Evolutionary conservation across 2,329 filamentous ascomycete genomes (phyloP).

Genomic region (Sclerotinia minor): DNA sequence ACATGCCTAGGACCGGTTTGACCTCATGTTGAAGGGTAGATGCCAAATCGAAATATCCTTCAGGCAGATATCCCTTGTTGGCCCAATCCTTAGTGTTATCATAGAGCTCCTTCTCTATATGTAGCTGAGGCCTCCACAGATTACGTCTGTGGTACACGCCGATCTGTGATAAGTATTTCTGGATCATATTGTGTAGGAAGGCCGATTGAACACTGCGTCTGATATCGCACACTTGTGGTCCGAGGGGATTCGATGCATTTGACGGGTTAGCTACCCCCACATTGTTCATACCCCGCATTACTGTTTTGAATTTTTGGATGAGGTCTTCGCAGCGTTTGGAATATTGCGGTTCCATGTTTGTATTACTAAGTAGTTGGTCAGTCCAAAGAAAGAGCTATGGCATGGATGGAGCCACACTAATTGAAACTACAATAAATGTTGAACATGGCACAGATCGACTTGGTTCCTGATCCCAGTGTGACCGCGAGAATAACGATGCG

Average conservation of each 20-base stretch:
- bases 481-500: not conserved
- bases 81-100: not conserved
- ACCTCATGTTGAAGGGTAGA: not conserved
- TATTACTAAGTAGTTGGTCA: not conserved
- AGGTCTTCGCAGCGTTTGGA: not conserved
- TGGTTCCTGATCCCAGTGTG: not conserved
- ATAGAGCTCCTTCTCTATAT: not conserved
- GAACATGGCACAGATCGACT: not conserved
- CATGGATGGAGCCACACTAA: too few species aligned
- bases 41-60: not conserved
- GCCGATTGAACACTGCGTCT: not conserved
- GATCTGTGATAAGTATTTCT: not conserved
- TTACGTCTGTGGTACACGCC: fast-evolving
- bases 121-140: not conserved
- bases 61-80: not conserved
- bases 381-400: not conserved
- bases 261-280: too few species aligned
- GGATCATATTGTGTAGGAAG: not conserved
- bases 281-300: not conserved
- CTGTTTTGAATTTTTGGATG: not conserved
- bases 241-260: too few species aligned
- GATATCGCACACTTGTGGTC: too few species aligned
- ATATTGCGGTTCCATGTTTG: too few species aligned
- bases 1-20: not conserved
- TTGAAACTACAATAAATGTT: not conserved